Evolutionary conservation across 306 rosid species (phyloP).

Genomic region (Cyamopsis tetragonoloba): DNA sequence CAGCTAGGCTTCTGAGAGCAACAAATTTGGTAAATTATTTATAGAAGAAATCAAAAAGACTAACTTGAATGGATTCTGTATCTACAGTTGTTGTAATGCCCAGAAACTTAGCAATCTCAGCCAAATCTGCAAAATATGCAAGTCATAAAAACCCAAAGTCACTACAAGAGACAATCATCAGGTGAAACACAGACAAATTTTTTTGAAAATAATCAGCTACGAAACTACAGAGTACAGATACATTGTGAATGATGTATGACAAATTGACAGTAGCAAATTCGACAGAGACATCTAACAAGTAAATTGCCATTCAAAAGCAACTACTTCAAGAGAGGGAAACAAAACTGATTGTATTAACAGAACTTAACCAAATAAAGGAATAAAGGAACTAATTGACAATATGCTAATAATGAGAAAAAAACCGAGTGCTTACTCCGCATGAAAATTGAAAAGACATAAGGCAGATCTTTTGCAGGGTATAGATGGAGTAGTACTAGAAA

Average conservation of each 20-base stretch:
- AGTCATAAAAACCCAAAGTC: slow-evolving; percentile 5
- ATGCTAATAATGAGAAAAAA: not conserved
- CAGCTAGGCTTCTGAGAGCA: not conserved
- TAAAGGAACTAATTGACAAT: not conserved
- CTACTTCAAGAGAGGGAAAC: not conserved
- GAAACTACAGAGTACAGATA: not conserved
- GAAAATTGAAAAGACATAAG: not conserved
- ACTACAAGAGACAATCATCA: not conserved
- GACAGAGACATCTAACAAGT: slow-evolving; percentile 1
- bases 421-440: not conserved
- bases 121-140: slow-evolving; percentile 67
- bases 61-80: slow-evolving; percentile 87
- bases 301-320: not conserved
- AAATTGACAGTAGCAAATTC: not conserved
- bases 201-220: not conserved
- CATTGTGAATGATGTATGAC: not conserved
- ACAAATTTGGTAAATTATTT: not conserved
- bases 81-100: slow-evolving; percentile 72
- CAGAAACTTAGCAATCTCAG: slow-evolving; percentile 88
- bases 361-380: not conserved
- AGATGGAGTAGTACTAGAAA: not conserved
- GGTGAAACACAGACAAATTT: not conserved
- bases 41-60: slow-evolving; percentile 26
- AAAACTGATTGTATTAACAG: not conserved
- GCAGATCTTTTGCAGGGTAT: not conserved